Conservation (phyloP, 306 rosid genomes). For the Arachis stenosperma region DNA sequence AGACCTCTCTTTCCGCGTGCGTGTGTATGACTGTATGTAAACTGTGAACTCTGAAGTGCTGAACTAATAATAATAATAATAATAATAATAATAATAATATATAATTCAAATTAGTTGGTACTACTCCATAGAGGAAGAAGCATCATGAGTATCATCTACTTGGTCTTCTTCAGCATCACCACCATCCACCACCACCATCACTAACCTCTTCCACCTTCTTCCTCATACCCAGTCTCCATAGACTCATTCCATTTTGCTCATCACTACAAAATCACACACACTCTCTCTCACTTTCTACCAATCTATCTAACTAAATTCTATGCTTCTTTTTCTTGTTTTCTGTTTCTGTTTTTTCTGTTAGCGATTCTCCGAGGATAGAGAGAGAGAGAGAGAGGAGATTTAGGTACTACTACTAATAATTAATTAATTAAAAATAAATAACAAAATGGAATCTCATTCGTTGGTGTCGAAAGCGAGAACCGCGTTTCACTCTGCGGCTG, state of each 20-base stretch:
- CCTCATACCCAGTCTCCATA: background rate
- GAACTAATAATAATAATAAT: too few species aligned
- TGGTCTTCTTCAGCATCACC: background rate
- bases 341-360: background rate
- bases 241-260: slow-evolving; percentile 30
- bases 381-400: background rate
- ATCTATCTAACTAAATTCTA: background rate
- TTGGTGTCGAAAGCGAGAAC: slow-evolving; percentile 90
- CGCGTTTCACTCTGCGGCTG: slow-evolving; percentile 91
- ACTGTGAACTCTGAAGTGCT: too few species aligned
- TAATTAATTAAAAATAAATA: background rate
- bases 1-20: background rate
- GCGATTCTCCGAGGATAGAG: background rate
- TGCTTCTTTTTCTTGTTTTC: background rate
- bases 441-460: slow-evolving; percentile 69
- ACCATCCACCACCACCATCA: background rate
- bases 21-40: too few species aligned
- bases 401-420: too few species aligned
- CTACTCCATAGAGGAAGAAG: background rate
- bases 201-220: background rate
- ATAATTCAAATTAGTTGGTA: background rate
- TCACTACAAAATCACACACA: slow-evolving; percentile 4
- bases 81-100: too few species aligned
- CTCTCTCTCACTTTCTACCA: background rate
- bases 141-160: background rate